Base-by-base conservation (phyloP, 2,329 filamentous ascomycete species). In the Arthrobotrys megalospora region DNA sequence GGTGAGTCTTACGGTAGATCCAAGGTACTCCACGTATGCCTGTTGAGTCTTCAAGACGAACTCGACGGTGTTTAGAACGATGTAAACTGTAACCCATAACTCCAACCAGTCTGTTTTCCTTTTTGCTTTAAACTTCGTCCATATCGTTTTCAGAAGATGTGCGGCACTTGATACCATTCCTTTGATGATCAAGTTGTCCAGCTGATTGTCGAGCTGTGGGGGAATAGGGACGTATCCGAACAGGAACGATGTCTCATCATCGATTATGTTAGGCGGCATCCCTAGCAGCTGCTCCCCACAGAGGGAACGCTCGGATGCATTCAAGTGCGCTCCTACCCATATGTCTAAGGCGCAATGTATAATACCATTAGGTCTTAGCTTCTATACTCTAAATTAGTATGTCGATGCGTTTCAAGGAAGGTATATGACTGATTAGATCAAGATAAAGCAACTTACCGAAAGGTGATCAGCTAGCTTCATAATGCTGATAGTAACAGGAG, bases 21-120 rank as follows among this genome's bases (percentile, higher is more conserved):
- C 73, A 19, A 77, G 66, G 36, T 77, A 77, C 43, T 77, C 73
- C 3, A 77, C 73, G 16, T 77, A 77, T 70, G 58, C 73, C 55
- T 77, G 73, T 28, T 77, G 73, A 14, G 65, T 70, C 28, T 77
- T 70, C 24, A 77, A 34, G 5, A 77, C 73, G 48, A 77, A 77
- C 43, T 77, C 73, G 41, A 77, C 73, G 11, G 73, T 77, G 34
- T 77, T 77, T 12, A 77, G 52, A 11, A 77, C 71, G 8, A 77
- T 66, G 21, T 77, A 77, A 41, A 63, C 66, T 5, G 73, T 66
- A 28, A 77, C 32, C 73, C 73, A 77, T 45, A 77, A 34, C 48
- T 77, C 73, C 34, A 77, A 16, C 73, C 73, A 77, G 28, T 77
- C 73, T 36, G 73, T 77, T 53, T 71, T 77, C 43, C 71, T 77